A percentile compares a stretch with the other conserved stretches of the same genome.
Evolutionary conservation across 2,329 filamentous ascomycete species (phyloP).

Genomic region (Hypomyces rosellus): DNA sequence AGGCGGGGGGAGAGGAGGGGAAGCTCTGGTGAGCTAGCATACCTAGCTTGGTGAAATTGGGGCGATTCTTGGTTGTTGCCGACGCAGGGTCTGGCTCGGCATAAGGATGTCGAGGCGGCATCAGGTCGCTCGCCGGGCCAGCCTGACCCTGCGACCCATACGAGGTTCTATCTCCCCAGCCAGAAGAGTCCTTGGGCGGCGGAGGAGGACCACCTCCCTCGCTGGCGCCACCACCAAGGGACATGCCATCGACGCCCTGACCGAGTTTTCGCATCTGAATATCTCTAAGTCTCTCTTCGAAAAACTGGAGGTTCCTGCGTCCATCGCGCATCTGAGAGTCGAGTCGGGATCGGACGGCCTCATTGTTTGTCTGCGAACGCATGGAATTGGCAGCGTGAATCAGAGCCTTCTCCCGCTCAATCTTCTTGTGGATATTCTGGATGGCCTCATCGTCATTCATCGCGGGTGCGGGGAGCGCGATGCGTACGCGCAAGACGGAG

Average conservation of each 20-base stretch:
- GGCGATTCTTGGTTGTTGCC: slow-evolving; percentile 64
- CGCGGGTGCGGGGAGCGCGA: slow-evolving; percentile 36
- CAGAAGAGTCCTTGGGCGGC: slow-evolving; percentile 64
- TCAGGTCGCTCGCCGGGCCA: slow-evolving; percentile 63
- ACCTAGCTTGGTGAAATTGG: slow-evolving; percentile 97
- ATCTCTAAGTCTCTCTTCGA: slow-evolving; percentile 86
- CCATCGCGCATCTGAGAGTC: slow-evolving; percentile 94
- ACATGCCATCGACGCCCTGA: slow-evolving; percentile 61
- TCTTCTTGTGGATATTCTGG: slow-evolving; percentile 89
- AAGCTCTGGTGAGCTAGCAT: slow-evolving; percentile 26
- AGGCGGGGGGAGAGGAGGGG: neutral
- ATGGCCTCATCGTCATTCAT: slow-evolving; percentile 61
- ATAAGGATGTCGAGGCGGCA: slow-evolving; percentile 77
- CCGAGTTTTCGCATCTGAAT: slow-evolving; percentile 75
- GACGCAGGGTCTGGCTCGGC: slow-evolving; percentile 60
- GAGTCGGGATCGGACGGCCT: slow-evolving; percentile 79
- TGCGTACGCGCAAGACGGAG: slow-evolving; percentile 32
- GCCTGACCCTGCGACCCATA: slow-evolving; percentile 59
- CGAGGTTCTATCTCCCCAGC: slow-evolving; percentile 44
- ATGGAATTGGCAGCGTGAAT: slow-evolving; percentile 92
- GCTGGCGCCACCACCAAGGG: slow-evolving; percentile 43
- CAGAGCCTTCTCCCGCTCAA: slow-evolving; percentile 91
- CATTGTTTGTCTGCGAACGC: slow-evolving; percentile 93
- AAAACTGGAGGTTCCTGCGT: slow-evolving; percentile 87
- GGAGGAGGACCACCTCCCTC: slow-evolving; percentile 53